Evolutionary conservation across 768 basidiomycete genomes (phyloP).

Genomic region (Pleurotus eryngii): DNA sequence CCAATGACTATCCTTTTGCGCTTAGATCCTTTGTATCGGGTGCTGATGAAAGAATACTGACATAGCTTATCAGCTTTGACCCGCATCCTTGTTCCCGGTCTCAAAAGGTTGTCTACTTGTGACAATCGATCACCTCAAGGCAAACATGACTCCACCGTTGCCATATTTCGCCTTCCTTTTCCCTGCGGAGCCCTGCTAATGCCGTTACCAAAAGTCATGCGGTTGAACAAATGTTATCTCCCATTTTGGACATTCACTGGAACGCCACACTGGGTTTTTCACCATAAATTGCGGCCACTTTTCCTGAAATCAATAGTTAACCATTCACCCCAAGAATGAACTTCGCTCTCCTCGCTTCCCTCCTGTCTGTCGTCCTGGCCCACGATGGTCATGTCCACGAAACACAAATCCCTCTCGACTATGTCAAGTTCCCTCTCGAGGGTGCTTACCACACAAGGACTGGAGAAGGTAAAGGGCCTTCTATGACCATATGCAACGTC

Average conservation of each 20-base stretch:
- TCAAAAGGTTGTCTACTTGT: conserved; percentile 13
- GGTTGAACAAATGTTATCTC: conserved; percentile 7
- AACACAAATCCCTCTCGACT: conserved; percentile 63
- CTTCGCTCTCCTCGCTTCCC: conserved; percentile 7
- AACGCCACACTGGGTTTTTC: neutral
- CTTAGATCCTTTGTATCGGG: neutral
- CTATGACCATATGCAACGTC: neutral
- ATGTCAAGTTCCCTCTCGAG: conserved; percentile 64
- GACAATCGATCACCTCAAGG: conserved; percentile 46
- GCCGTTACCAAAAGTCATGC: conserved; percentile 17
- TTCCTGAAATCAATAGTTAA: too few relatives aligned
- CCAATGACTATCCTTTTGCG: neutral
- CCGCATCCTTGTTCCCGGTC: conserved; percentile 15
- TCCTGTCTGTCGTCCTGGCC: conserved; percentile 23
- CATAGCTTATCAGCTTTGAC: conserved; percentile 19
- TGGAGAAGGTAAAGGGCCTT: conserved; percentile 45
- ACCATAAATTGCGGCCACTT: too few relatives aligned
- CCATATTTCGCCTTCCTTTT: conserved; percentile 13
- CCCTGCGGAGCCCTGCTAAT: conserved; percentile 16
- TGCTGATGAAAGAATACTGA: conserved; percentile 1
- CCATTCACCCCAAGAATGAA: conserved; percentile 15
- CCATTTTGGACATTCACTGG: neutral
- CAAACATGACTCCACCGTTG: conserved; percentile 35
- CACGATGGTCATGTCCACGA: conserved; percentile 40
- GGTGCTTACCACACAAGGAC: conserved; percentile 51